phyloP scores from a whole-genome alignment of 176 grass and related monocot genomes.

The Raddia guianensis region DNA sequence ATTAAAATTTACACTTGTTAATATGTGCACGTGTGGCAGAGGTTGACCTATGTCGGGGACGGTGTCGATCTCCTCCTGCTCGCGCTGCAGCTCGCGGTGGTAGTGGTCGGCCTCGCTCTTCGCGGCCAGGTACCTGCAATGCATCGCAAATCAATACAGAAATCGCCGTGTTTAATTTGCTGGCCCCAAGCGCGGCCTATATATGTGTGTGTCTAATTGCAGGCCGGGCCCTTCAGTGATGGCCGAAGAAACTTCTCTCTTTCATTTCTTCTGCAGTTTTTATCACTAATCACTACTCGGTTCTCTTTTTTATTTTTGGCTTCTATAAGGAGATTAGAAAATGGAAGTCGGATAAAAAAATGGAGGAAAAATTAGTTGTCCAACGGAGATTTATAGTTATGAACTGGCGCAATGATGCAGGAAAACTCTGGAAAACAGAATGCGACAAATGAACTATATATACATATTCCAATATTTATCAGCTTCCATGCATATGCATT shows the following conservation, averaged over 20 bases:
- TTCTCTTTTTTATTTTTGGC: neutral
- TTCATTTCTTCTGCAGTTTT: neutral
- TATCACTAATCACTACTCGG: neutral
- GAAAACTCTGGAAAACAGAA: neutral
- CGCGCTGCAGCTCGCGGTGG: conserved; percentile 72
- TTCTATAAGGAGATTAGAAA: neutral
- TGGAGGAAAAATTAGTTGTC: neutral
- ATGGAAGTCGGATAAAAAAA: neutral
- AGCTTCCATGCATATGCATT: neutral
- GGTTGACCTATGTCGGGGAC: conserved; percentile 58
- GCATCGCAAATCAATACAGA: too few relatives aligned
- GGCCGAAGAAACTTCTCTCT: neutral
- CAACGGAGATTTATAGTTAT: neutral
- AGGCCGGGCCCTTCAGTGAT: too few relatives aligned
- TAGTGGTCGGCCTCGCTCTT: conserved; percentile 97
- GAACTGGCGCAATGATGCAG: neutral
- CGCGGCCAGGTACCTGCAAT: conserved; percentile 81
- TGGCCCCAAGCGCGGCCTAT: too few relatives aligned
- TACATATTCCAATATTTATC: neutral
- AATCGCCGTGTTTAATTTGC: too few relatives aligned
- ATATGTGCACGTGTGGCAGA: too few relatives aligned
- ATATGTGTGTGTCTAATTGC: too few relatives aligned
- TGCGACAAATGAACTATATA: neutral
- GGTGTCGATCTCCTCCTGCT: conserved; percentile 89
- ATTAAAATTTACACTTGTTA: too few relatives aligned